Evolutionary conservation across 164 flowering plant genomes (phyloP).

Genomic region (Euptelea pleiosperma): DNA sequence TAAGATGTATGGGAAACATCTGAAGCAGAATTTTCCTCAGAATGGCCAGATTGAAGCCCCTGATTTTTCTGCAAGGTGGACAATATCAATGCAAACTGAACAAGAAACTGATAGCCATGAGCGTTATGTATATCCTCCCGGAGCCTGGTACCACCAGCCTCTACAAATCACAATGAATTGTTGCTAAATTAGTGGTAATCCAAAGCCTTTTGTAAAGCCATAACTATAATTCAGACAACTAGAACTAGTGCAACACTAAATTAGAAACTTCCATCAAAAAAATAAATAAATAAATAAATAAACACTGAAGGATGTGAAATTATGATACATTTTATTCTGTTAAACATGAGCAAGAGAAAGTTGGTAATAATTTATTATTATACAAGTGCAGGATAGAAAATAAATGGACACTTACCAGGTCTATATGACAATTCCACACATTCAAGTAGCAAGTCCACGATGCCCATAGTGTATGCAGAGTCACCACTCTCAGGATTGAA

Average conservation of each 20-base stretch:
- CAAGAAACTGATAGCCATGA: conserved; percentile 97
- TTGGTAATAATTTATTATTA: too few relatives aligned
- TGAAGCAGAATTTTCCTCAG: conserved; percentile 27
- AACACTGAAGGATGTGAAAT: too few relatives aligned
- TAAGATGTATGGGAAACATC: conserved; percentile 32
- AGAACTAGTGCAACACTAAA: background rate
- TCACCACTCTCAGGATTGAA: conserved; percentile 82
- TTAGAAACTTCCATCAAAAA: too few relatives aligned
- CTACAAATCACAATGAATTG: conserved; percentile 43
- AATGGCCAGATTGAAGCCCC: conserved; percentile 30
- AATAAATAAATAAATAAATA: too few relatives aligned
- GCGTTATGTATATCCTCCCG: conserved; percentile 98
- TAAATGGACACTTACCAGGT: conserved; percentile 51
- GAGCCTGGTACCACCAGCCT: conserved; percentile 86
- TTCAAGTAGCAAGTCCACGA: conserved; percentile 93
- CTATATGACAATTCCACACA: conserved; percentile 92
- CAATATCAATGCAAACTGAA: conserved; percentile 78
- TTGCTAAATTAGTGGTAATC: conserved; percentile 16
- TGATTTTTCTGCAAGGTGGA: conserved; percentile 51
- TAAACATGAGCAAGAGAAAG: too few relatives aligned
- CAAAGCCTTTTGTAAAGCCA: conserved; percentile 1
- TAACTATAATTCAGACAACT: conserved; percentile 1
- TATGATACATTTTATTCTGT: too few relatives aligned
- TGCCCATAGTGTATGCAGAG: conserved; percentile 91
- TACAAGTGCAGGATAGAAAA: too few relatives aligned